phyloP scores from a whole-genome alignment of 495 filamentous ascomycete species.

The Penicillium macrosclerotiorum region DNA sequence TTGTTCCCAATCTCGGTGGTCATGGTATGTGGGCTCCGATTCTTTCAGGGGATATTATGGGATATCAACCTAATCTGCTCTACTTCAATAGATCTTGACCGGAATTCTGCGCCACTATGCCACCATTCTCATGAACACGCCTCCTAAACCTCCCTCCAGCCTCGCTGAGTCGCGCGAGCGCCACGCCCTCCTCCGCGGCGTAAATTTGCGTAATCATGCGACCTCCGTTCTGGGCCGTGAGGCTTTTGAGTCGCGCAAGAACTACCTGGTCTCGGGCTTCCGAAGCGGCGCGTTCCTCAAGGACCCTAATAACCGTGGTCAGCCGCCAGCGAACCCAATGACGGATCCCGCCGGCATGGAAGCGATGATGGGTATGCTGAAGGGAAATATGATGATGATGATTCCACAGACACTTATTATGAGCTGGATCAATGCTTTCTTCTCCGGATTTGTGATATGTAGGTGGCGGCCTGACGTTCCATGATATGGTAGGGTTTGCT shows the following conservation, averaged over 20 bases:
- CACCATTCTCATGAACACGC: slow-evolving; percentile 78
- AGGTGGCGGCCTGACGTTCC: slow-evolving; percentile 31
- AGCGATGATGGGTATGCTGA: slow-evolving; percentile 99
- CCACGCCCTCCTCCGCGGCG: slow-evolving; percentile 78
- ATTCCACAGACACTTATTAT: slow-evolving; percentile 98
- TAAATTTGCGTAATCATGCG: slow-evolving; percentile 79
- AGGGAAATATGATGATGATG: slow-evolving; percentile 99
- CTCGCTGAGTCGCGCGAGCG: slow-evolving; percentile 80
- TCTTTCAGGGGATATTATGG: neutral
- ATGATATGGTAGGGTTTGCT: slow-evolving; percentile 10
- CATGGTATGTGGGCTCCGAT: slow-evolving; percentile 62
- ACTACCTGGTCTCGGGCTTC: slow-evolving; percentile 74
- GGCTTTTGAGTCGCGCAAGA: slow-evolving; percentile 77
- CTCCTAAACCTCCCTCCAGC: slow-evolving; percentile 78
- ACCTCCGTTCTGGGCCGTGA: slow-evolving; percentile 64
- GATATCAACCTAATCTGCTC: slow-evolving; percentile 1
- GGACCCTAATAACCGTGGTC: slow-evolving; percentile 78
- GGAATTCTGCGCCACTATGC: slow-evolving; percentile 96
- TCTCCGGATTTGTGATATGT: slow-evolving; percentile 97
- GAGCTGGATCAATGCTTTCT: slow-evolving; percentile 99
- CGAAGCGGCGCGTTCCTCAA: slow-evolving; percentile 85
- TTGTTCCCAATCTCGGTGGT: slow-evolving; percentile 94
- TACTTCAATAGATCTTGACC: slow-evolving; percentile 70
- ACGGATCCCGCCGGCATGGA: slow-evolving; percentile 97
- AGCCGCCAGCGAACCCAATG: slow-evolving; percentile 92